Conservation (phyloP, 768 basidiomycete genomes). For the Auricularia sp. region DNA sequence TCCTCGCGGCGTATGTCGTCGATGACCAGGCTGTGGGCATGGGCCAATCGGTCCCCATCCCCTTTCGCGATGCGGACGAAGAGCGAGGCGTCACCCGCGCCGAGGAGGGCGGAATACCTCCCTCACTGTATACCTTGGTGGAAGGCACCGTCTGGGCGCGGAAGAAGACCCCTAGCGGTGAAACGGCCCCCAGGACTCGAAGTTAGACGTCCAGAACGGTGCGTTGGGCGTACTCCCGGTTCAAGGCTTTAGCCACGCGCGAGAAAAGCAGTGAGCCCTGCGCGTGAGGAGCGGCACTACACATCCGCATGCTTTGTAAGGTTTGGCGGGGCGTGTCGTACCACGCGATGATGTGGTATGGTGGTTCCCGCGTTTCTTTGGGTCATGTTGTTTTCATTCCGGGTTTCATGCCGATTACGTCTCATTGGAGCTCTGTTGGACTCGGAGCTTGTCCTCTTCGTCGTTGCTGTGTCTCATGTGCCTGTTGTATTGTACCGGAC, state of each 20-base stretch:
- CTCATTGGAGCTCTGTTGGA: too few species aligned
- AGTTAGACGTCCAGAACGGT: background rate
- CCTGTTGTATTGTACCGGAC: too few species aligned
- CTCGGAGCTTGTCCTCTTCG: too few species aligned
- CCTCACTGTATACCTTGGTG: background rate
- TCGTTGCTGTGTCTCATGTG: too few species aligned
- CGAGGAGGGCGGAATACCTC: background rate
- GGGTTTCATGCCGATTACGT: too few species aligned
- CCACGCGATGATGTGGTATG: too few species aligned
- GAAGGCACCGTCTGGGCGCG: background rate
- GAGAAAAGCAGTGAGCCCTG: too few species aligned
- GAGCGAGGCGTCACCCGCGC: background rate
- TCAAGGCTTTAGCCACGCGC: background rate
- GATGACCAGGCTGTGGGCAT: background rate
- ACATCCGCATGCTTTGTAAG: too few species aligned
- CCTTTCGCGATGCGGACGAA: background rate
- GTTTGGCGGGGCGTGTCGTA: too few species aligned
- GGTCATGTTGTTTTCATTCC: too few species aligned
- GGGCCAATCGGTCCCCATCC: background rate
- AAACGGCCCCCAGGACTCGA: background rate
- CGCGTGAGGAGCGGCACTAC: too few species aligned
- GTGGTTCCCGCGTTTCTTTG: too few species aligned
- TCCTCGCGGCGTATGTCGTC: conserved; percentile 1
- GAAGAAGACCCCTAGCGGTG: background rate
- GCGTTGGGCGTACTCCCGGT: background rate